Base-by-base conservation (phyloP, 1,284 basidiomycete genomes). In the Tilletiopsis washingtonensis region DNA sequence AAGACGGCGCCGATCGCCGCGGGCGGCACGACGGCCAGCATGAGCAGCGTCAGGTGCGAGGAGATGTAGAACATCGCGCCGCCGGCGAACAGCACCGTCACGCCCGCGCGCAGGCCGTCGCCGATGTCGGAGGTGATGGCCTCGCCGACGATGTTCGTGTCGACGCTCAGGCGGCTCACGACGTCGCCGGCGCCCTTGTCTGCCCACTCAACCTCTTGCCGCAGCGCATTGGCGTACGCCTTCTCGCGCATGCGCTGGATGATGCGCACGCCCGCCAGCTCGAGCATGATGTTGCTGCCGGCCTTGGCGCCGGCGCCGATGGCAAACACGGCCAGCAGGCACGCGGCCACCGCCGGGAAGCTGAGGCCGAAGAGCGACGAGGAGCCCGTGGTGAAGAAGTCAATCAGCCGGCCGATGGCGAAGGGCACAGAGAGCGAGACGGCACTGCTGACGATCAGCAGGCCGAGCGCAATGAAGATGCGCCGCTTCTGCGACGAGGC, bases 11-110 rank as follows among this genome's bases (percentile, higher is more conserved):
- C 91, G 51, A 98, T 80, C 5, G 91, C 93, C 7, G 97, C 85
- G 0, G 93, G 93, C 4, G 93, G 94, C 0, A 98, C 91, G 45
- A 96, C 83, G 19, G 84, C 82, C 55, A 97, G 81, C 93, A 97
- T 97, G 54, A 97, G 79, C 43, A 88, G 73, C 0, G 93, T 96
- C 51, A 98, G 77, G 49, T 84, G 85, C 0, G 88, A 85, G 1
- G 91, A 96, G 56, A 97, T 82, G 76, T 86, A 91, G 64, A 97
- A 85, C 93, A 98, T 98, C 49, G 91, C 88, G 37, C 86, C 87
- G 57, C 96, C 89, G 85, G 67, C 60, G 29, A 61, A 62, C 25
- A 61, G 23, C 12, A 67, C 65, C 3, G 67, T 71, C 7, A 62
- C 53, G 12, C 59, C 62, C 2, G 68, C 62, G 19, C 70, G 61